Evolutionary conservation across 768 basidiomycete species (phyloP).

Genomic region (Leccinum truebloodii): DNA sequence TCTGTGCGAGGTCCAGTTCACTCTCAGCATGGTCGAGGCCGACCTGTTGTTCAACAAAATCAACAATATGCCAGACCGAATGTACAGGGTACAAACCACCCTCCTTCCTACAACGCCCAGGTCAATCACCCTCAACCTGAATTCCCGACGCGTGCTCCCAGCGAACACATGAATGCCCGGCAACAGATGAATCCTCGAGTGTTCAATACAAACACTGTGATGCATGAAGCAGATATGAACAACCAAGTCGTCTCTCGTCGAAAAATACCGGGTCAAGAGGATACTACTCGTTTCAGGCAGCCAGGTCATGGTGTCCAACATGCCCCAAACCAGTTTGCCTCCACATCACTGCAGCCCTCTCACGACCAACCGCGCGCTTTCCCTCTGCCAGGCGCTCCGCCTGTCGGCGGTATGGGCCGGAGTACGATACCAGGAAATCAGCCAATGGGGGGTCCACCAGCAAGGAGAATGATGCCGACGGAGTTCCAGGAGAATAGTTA

Average conservation of each 20-base stretch:
- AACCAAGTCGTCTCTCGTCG: slow-evolving; percentile 35
- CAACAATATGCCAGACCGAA: slow-evolving; percentile 44
- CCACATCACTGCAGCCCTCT: slow-evolving; percentile 40
- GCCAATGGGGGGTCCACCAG: neutral
- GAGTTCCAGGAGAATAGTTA: neutral
- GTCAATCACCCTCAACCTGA: slow-evolving; percentile 17
- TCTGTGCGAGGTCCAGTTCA: slow-evolving; percentile 42
- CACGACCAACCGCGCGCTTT: slow-evolving; percentile 49
- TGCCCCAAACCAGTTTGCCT: slow-evolving; percentile 46
- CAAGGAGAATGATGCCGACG: neutral
- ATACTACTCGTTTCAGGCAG: slow-evolving; percentile 38
- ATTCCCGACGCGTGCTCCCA: slow-evolving; percentile 39
- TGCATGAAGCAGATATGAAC: slow-evolving; percentile 35
- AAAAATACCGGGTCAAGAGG: slow-evolving; percentile 46
- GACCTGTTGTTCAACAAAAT: slow-evolving; percentile 39
- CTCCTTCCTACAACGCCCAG: slow-evolving; percentile 39
- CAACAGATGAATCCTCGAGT: slow-evolving; percentile 30
- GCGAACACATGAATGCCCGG: slow-evolving; percentile 38
- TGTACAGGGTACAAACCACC: slow-evolving; percentile 38
- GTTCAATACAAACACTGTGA: slow-evolving; percentile 36
- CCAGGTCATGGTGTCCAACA: slow-evolving; percentile 33
- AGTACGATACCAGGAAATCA: neutral
- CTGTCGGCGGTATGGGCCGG: slow-evolving; percentile 11
- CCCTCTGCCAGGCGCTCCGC: slow-evolving; percentile 38
- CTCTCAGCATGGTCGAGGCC: slow-evolving; percentile 38